Percentiles rank a stretch among this genome's conserved stretches.
Conservation (phyloP, 768 basidiomycete genomes). For the Russula abietina region DNA sequence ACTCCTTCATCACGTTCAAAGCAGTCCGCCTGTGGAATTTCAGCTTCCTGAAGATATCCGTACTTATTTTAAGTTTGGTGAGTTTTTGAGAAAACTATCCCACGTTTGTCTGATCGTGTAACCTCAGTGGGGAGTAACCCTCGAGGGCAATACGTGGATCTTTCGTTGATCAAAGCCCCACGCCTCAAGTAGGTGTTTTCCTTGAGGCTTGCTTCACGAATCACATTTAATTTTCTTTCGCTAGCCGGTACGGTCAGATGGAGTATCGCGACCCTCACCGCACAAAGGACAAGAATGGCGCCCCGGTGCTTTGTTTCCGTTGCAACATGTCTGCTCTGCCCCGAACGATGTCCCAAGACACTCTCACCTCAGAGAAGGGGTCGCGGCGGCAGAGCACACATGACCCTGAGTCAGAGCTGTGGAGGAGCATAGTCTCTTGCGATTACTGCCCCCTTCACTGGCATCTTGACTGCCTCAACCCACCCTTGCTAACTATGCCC, state of each 20-base stretch:
- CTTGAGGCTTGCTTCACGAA: constrained; percentile 16
- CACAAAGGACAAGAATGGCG: constrained; percentile 77
- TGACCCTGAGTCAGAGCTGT: constrained; percentile 43
- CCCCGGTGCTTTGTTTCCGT: constrained; percentile 81
- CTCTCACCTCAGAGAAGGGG: constrained; percentile 46
- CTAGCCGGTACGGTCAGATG: constrained; percentile 76
- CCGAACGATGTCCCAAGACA: constrained; percentile 43
- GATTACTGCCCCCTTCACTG: constrained; percentile 94
- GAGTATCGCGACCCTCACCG: constrained; percentile 90
- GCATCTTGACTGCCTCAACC: constrained; percentile 95
- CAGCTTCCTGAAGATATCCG: constrained; percentile 82
- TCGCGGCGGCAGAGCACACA: constrained; percentile 43
- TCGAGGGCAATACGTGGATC: constrained; percentile 81
- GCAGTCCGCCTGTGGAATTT: constrained; percentile 70
- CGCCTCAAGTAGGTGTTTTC: constrained; percentile 67
- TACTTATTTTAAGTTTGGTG: constrained; percentile 82
- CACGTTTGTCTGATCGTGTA: not conserved
- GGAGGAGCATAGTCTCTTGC: constrained; percentile 82
- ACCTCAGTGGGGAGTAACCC: constrained; percentile 65
- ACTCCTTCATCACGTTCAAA: constrained; percentile 64
- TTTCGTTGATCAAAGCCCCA: constrained; percentile 64
- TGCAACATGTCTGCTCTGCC: constrained; percentile 81
- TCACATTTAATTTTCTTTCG: constrained; percentile 11
- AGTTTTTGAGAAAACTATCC: constrained; percentile 11
- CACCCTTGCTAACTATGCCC: constrained; percentile 82